These are phyloP conservation scores for Pulveroboletus sp. DNA, from an alignment of 768 basidiomycete genomes.

Conservation along the genomic window DNA sequence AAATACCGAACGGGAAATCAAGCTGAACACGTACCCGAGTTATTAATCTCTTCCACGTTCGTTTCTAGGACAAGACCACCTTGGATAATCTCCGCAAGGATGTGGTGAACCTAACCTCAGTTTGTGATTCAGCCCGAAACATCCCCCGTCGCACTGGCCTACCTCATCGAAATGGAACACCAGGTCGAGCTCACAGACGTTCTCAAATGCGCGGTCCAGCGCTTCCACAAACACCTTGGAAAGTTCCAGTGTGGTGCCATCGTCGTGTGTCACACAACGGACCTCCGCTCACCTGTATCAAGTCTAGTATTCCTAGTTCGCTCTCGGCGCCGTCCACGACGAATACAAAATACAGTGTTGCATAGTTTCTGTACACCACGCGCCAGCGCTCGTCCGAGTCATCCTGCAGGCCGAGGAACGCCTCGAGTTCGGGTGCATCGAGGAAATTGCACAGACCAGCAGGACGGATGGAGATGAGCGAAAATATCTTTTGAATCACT, in stretches of 20 bases:
- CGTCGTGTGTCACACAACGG: not conserved
- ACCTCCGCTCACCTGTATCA: slow-evolving; percentile 77
- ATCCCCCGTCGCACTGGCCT: slow-evolving; percentile 14
- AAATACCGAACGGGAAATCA: slow-evolving; percentile 1
- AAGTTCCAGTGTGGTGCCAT: slow-evolving; percentile 4
- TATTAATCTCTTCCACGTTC: slow-evolving; percentile 81
- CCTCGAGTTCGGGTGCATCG: slow-evolving; percentile 85
- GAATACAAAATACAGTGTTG: slow-evolving; percentile 95
- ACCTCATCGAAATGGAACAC: slow-evolving; percentile 99
- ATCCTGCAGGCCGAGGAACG: slow-evolving; percentile 55
- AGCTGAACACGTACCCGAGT: slow-evolving; percentile 49
- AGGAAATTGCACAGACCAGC: slow-evolving; percentile 92
- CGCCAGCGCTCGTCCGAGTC: slow-evolving; percentile 65
- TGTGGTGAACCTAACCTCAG: slow-evolving; percentile 71
- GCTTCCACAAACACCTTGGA: slow-evolving; percentile 92
- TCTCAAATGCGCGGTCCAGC: slow-evolving; percentile 93
- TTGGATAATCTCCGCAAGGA: slow-evolving; percentile 94
- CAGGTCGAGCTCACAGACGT: slow-evolving; percentile 96
- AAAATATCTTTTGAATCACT: slow-evolving; percentile 86
- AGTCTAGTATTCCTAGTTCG: slow-evolving; percentile 91
- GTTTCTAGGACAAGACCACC: slow-evolving; percentile 97
- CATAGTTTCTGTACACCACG: slow-evolving; percentile 94
- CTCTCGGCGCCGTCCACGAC: slow-evolving; percentile 96
- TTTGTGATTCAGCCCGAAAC: slow-evolving; percentile 1
- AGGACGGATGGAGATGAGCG: slow-evolving; percentile 79